Evolutionary conservation across 257 asterid species (phyloP).

Genomic region (Leonotis leonurus): DNA sequence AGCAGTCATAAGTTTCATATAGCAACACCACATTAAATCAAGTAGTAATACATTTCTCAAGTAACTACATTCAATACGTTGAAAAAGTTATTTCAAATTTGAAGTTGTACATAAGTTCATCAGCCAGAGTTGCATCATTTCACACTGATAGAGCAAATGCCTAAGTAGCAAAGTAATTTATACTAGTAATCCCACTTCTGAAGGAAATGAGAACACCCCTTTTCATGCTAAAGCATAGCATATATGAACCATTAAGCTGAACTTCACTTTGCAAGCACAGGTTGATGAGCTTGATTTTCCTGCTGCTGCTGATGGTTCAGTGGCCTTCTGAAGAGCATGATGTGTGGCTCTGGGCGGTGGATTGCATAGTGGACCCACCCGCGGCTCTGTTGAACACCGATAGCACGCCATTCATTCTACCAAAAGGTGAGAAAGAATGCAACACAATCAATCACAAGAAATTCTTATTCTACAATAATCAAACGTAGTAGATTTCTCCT

Average conservation of each 20-base stretch:
- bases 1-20: background rate
- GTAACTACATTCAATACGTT: background rate
- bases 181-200: slow-evolving; percentile 19
- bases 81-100: slow-evolving; percentile 18
- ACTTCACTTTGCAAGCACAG: slow-evolving; percentile 29
- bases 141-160: slow-evolving; percentile 8
- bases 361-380: slow-evolving; percentile 97
- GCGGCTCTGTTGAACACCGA: slow-evolving; percentile 95
- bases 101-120: background rate
- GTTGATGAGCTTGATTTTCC: slow-evolving; percentile 30
- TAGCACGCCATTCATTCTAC: slow-evolving; percentile 88
- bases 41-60: background rate
- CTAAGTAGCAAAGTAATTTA: background rate
- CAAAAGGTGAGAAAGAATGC: background rate
- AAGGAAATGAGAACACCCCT: slow-evolving; percentile 19
- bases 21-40: background rate
- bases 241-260: background rate
- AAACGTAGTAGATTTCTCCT: too few species aligned
- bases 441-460: background rate
- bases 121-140: background rate
- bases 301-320: slow-evolving; percentile 88
- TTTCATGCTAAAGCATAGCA: slow-evolving; percentile 9
- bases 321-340: slow-evolving; percentile 96
- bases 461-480: too few species aligned
- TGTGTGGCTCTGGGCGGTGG: slow-evolving; percentile 97